phyloP scores from a whole-genome alignment of 225 moss, liverwort and hornwort genomes.

The Sphagnum contortum region DNA sequence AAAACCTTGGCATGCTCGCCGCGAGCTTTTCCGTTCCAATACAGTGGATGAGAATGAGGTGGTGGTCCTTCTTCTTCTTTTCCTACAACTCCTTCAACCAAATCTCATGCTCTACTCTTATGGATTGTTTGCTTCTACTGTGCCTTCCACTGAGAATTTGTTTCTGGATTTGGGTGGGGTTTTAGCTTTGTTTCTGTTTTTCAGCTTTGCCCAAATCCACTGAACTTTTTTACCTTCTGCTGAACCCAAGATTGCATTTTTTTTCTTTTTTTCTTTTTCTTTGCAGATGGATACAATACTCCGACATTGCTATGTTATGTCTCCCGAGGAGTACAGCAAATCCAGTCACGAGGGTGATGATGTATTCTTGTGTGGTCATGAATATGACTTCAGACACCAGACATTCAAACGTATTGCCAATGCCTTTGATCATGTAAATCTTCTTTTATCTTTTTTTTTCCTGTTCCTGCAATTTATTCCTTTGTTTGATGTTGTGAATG shows the following conservation, averaged over 20 bases:
- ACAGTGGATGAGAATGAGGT: slow-evolving; percentile 77
- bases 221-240: no score
- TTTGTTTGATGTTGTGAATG: neutral
- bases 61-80: no score
- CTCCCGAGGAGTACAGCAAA: slow-evolving; percentile 52
- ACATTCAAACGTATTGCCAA: slow-evolving; percentile 89
- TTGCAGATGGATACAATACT: slow-evolving; percentile 67
- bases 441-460: neutral
- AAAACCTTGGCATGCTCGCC: slow-evolving; percentile 71
- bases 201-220: no score
- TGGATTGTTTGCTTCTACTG: no score
- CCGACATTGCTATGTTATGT: slow-evolving; percentile 81
- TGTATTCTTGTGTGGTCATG: slow-evolving; percentile 84
- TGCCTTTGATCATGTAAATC: slow-evolving; percentile 62
- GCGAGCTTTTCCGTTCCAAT: slow-evolving; percentile 79
- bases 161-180: no score
- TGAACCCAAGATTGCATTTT: no score
- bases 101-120: no score
- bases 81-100: no score
- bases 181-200: no score
- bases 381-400: slow-evolving; percentile 75
- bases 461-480: neutral
- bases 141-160: no score
- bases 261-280: no score
- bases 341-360: slow-evolving; percentile 80